phyloP scores from a whole-genome alignment of 805 yeast species.

The Saccharomycopsis schoenii region DNA sequence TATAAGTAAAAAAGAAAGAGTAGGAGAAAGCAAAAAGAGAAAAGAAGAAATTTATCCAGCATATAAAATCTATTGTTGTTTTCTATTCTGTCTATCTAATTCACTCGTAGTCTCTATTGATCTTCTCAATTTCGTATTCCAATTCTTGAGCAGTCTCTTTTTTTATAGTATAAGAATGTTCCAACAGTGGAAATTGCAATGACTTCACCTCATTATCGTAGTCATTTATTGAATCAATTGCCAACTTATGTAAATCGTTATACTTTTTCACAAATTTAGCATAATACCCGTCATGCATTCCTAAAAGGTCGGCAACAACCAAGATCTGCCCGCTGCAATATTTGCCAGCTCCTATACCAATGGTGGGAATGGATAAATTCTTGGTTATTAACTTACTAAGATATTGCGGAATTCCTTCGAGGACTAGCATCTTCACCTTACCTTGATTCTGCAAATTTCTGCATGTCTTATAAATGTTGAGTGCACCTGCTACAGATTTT shows the following conservation, averaged over 20 bases:
- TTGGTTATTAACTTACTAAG: constrained; percentile 58
- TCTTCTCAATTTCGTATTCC: background rate
- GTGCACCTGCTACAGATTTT: constrained; percentile 40
- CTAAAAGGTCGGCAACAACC: constrained; percentile 77
- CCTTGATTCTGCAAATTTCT: constrained; percentile 64
- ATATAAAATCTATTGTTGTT: background rate
- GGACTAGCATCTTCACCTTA: constrained; percentile 50
- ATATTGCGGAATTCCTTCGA: constrained; percentile 80
- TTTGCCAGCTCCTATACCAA: constrained; percentile 94
- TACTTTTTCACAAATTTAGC: constrained; percentile 76
- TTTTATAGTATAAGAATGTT: constrained; percentile 8
- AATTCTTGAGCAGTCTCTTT: constrained; percentile 3
- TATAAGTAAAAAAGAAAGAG: background rate
- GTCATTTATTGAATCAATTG: constrained; percentile 39
- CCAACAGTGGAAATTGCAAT: constrained; percentile 43
- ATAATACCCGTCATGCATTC: constrained; percentile 45
- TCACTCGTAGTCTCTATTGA: background rate
- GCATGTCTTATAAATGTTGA: constrained; percentile 56
- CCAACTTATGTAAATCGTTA: constrained; percentile 37
- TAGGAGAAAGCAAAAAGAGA: background rate
- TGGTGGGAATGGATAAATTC: constrained; percentile 60
- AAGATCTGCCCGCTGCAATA: constrained; percentile 80
- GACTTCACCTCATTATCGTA: constrained; percentile 54
- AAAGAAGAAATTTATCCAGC: background rate
- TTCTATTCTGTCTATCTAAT: too few relatives aligned